Conservation (phyloP, 1,284 basidiomycete species). For the Testicularia cyperi region DNA sequence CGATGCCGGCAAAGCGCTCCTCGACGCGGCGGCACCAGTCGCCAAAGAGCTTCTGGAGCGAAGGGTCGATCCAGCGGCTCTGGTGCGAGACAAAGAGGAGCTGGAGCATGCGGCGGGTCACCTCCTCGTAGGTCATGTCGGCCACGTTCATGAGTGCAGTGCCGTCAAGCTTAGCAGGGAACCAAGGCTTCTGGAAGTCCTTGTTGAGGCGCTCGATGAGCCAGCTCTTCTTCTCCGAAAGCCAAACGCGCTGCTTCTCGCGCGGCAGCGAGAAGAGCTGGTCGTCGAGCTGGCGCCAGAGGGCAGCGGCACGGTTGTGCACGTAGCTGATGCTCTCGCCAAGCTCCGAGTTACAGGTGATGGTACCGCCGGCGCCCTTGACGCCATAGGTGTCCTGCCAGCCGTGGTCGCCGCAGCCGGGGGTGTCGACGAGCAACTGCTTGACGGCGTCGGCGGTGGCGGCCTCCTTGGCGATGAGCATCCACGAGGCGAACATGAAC, state of each 20-base stretch:
- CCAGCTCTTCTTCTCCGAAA: conserved; percentile 81
- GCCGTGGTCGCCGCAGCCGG: conserved; percentile 84
- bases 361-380: conserved; percentile 85
- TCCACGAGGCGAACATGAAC: conserved; percentile 89
- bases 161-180: conserved; percentile 62
- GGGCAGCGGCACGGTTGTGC: conserved; percentile 85
- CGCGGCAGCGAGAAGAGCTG: conserved; percentile 83
- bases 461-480: conserved; percentile 98
- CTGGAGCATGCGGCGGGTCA: conserved; percentile 82
- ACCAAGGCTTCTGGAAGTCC: conserved; percentile 79
- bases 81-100: conserved; percentile 92
- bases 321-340: conserved; percentile 97
- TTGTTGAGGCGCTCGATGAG: conserved; percentile 89
- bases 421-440: conserved; percentile 88
- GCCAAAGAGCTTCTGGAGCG: conserved; percentile 90
- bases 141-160: conserved; percentile 75
- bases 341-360: conserved; percentile 95
- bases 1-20: conserved; percentile 70
- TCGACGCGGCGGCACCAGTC: conserved; percentile 91
- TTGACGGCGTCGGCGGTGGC: conserved; percentile 92
- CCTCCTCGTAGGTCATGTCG: conserved; percentile 98
- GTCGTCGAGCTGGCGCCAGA: conserved; percentile 98
- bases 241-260: conserved; percentile 88
- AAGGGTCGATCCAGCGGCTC: conserved; percentile 88
- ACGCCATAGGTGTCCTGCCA: conserved; percentile 95